These are phyloP conservation scores for Xylogone sp. DNA, from an alignment of 2,329 filamentous ascomycete genomes.

Conservation along the genomic window DNA sequence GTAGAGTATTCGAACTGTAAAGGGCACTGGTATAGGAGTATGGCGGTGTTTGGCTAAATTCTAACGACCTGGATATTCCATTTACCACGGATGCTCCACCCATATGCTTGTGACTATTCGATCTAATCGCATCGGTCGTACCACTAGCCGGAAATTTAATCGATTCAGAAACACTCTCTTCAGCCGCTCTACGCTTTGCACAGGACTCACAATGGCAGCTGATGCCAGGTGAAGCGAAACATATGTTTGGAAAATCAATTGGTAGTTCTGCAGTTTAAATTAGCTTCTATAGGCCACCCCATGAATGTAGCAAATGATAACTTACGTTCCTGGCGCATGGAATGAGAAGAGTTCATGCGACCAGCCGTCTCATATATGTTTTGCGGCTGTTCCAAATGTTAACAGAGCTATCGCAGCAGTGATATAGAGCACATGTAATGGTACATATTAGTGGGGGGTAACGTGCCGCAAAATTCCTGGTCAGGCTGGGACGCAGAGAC, in stretches of 20 bases:
- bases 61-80: background rate
- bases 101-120: background rate
- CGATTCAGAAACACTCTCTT: background rate
- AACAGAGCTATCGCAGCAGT: background rate
- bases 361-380: background rate
- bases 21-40: background rate
- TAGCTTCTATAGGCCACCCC: background rate
- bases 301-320: background rate
- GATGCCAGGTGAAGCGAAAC: background rate
- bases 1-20: background rate
- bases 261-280: background rate
- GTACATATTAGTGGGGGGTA: background rate
- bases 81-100: background rate
- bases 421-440: background rate
- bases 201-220: background rate
- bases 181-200: background rate
- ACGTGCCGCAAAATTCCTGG: background rate
- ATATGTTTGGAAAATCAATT: background rate
- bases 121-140: background rate
- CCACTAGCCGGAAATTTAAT: background rate
- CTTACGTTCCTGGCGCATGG: background rate
- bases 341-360: background rate
- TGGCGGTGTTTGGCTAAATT: background rate
- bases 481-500: background rate
- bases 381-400: background rate